phyloP scores from a whole-genome alignment of 768 basidiomycete species.

The Rhizopogon sp. region DNA sequence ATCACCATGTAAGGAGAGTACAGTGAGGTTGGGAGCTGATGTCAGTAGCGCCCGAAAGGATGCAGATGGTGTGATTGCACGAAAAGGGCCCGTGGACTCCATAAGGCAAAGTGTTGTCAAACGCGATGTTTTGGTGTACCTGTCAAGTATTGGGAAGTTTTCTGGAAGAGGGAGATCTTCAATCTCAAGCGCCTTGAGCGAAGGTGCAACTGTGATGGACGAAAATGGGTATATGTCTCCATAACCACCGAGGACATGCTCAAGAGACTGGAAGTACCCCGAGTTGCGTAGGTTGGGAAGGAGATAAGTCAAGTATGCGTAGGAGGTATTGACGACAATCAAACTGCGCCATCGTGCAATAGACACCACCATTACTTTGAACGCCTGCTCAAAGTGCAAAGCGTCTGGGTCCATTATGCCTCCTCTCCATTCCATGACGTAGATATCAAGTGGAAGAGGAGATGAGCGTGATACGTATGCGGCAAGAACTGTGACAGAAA shows the following conservation, averaged over 20 bases:
- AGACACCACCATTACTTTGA: constrained; percentile 22
- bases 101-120: constrained; percentile 21
- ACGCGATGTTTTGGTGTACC: constrained; percentile 10
- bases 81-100: constrained; percentile 19
- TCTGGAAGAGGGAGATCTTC: constrained; percentile 22
- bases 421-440: constrained; percentile 19
- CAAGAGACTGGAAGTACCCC: constrained; percentile 4
- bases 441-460: constrained; percentile 14
- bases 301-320: constrained; percentile 25
- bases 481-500: background rate
- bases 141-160: constrained; percentile 5
- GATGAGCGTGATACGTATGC: background rate
- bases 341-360: constrained; percentile 23
- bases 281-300: constrained; percentile 19
- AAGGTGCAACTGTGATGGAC: background rate
- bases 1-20: constrained; percentile 22
- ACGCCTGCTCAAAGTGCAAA: constrained; percentile 18
- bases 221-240: background rate
- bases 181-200: constrained; percentile 21
- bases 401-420: constrained; percentile 16
- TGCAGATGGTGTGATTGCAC: constrained; percentile 22
- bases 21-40: constrained; percentile 18
- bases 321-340: constrained; percentile 17
- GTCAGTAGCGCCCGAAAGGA: constrained; percentile 19
- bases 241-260: background rate